Evolutionary conservation across 345 rosid genomes (phyloP), one percentile per base, ranked within the genome.

Genomic region (Arabidopsis suecica): DNA sequence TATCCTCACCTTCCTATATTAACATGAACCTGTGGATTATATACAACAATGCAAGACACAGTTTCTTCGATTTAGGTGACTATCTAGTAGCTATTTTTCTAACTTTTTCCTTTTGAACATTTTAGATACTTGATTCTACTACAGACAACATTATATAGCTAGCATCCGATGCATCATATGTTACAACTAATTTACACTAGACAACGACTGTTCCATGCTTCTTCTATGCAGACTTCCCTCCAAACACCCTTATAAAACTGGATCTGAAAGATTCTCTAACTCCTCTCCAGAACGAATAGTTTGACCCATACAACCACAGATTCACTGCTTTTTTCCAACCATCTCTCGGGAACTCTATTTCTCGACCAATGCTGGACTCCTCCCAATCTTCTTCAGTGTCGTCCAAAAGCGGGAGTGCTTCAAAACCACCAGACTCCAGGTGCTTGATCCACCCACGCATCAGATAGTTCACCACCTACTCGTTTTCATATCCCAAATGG

Each of bases 361-460:
- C 88, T 80, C 75, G 77, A 38, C 70, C 76, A 25, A 84, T 60
- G 72, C 82, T 79, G 12, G 18, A 9, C 69, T 79, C 65, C n/a
- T 73, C 72, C 72, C 74, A 77, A 53, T 76, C 83, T 20, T 65
- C 62, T 76, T 77, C 87, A 9, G 42, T 41, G 23, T 77, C 85
- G 0, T 90, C 91, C 22, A 86, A 81, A 59, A 94, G 77, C 22
- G 97, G 96, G 14, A 94, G 80, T 0, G 80, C 61, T 41, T 81
- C 79, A 5, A 81, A 79, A 12, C 95, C 95, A 55, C 62, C 68
- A 18, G 97, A 86, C 58, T 94, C 98, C 45, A 87, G 69, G 87
- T 79, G 88, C 51, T 80, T 84, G 41, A 94, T 88, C 97, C 96
- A 94, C 36, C 98, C 98, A 0, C 91, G 89, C 36, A 91, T 83